These are phyloP conservation scores for Tetrapisispora taiwanensis DNA, from an alignment of 805 yeast species.

Conservation along the genomic window DNA sequence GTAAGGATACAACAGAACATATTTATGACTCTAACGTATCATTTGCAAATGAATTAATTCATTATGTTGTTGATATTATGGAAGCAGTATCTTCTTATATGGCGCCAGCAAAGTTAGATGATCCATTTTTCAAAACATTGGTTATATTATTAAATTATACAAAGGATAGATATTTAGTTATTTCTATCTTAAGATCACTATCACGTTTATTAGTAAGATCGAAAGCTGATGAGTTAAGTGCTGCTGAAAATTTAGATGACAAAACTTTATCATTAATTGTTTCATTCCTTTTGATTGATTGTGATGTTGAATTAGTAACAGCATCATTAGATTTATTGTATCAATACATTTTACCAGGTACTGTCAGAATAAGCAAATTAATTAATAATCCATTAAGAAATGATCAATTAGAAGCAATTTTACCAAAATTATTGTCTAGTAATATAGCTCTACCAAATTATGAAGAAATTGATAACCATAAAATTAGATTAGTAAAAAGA, in stretches of 20 bases:
- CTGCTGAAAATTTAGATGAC: constrained; percentile 40
- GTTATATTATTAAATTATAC: constrained; percentile 40
- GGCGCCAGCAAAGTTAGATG: constrained; percentile 63
- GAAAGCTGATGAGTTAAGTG: constrained; percentile 36
- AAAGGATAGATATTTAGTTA: constrained; percentile 59
- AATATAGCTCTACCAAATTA: constrained; percentile 33
- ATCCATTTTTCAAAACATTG: constrained; percentile 47
- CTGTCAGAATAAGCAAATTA: constrained; percentile 44
- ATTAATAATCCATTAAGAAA: constrained; percentile 39
- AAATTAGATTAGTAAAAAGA: constrained; percentile 39
- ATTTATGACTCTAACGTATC: constrained; percentile 27
- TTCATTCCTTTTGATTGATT: constrained; percentile 43
- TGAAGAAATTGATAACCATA: constrained; percentile 17
- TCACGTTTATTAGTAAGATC: constrained; percentile 68
- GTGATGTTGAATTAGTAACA: constrained; percentile 57
- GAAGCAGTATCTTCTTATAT: constrained; percentile 79
- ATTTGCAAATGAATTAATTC: constrained; percentile 46
- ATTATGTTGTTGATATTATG: constrained; percentile 64
- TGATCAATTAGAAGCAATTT: constrained; percentile 43
- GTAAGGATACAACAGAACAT: constrained; percentile 15
- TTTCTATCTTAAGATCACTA: constrained; percentile 63
- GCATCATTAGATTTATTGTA: constrained; percentile 75
- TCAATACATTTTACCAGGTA: constrained; percentile 62
- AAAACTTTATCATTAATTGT: constrained; percentile 43
- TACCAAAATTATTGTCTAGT: constrained; percentile 53